phyloP scores from a whole-genome alignment of 2,329 filamentous ascomycete species.

The Botryotinia calthae region DNA sequence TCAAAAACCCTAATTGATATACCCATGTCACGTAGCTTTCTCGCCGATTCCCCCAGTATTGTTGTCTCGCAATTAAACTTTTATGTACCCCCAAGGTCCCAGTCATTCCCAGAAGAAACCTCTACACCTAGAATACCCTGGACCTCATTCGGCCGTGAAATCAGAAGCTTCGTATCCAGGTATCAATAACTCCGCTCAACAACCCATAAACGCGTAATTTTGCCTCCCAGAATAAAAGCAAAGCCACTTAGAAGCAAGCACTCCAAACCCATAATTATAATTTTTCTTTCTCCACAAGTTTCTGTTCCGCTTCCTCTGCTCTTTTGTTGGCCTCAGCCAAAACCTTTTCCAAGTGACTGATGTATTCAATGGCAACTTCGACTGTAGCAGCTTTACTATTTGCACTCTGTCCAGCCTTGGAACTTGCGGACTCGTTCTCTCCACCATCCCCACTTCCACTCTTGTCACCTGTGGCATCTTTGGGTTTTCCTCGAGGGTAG shows the following conservation, averaged over 20 bases:
- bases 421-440: slow-evolving; percentile 47
- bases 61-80: slow-evolving; percentile 5
- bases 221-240: neutral
- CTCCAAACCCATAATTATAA: slow-evolving; percentile 9
- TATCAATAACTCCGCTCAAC: slow-evolving; percentile 17
- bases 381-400: slow-evolving; percentile 96
- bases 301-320: slow-evolving; percentile 45
- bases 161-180: slow-evolving; percentile 18
- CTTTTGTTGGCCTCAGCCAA: slow-evolving; percentile 61
- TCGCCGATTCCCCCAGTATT: neutral
- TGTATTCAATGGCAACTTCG: slow-evolving; percentile 95
- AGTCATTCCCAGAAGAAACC: neutral
- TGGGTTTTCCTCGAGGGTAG: slow-evolving; percentile 59
- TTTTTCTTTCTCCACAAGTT: slow-evolving; percentile 25
- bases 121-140: neutral
- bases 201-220: neutral
- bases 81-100: neutral
- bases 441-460: slow-evolving; percentile 46
- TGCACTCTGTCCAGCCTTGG: slow-evolving; percentile 50
- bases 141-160: slow-evolving; percentile 3
- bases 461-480: slow-evolving; percentile 41
- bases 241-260: neutral
- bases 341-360: slow-evolving; percentile 78
- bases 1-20: neutral
- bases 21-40: neutral